Evolutionary conservation across 345 rosid genomes (phyloP), one percentile per base, ranked within the genome.

Genomic region (Linum trigynum): DNA sequence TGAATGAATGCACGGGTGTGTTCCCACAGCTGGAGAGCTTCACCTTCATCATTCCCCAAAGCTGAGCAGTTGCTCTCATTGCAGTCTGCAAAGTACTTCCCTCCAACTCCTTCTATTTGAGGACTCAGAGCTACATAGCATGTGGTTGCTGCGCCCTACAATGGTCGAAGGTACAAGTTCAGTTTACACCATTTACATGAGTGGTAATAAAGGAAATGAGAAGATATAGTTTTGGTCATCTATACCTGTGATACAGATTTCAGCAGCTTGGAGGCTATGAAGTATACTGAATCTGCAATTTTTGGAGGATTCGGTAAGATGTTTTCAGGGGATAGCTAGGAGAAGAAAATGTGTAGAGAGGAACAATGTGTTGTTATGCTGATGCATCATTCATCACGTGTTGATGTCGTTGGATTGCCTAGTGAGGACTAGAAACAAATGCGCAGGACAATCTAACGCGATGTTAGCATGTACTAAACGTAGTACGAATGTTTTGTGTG

Each of bases 141-240:
- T 61, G 94, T 90, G 32, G 98, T 92, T 7, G 98, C 77, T 70
- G 98, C 97, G 4, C 98, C 98, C 96, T 91, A 83, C 74, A 72
- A 23, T 23, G 32, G 17, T 7, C 4, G 15, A 41, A 38, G 61
- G 70, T 5, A 10, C 62, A 10, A 32, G 39, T 7, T 57, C 11
- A 4, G 4, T 40, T 9, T 32, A 23, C 1, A 23, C 32, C 32
- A 23, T 23, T 23, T 23, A 23, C 32, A 23, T 23, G 32, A 23
- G 32, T 7, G 57, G n/a, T 9, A 16, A 12, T 42, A 23, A 23
- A 38, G 56, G 12, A 32, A 7, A 63, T 60, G 14, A 55, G 64
- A 61, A 65, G 45, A 32, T 43, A 3, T n/a, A 5, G 55, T 57
- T 40, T 57, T 39, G 59, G 48, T 75, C 67, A 62, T 23, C 32